Evolutionary conservation across 2,329 filamentous ascomycete species (phyloP), one percentile per base, ranked within the genome.

Genomic region (Phaeophleospora eucalypticola): DNA sequence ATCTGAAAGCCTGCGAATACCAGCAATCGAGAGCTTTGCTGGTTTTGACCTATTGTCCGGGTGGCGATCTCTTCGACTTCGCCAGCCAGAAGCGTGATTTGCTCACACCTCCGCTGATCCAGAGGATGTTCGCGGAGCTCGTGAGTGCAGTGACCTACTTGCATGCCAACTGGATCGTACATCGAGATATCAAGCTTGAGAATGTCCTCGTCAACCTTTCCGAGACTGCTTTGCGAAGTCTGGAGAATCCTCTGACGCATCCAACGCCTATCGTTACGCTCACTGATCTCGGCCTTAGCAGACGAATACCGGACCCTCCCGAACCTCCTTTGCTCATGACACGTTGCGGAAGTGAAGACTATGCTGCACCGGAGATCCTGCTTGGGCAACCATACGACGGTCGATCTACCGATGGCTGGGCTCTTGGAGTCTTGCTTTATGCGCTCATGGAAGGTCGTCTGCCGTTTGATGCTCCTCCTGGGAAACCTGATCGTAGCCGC

Each of bases 111-210:
- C 64, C 73, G 1, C 71, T 97, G 37, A 76, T 96, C 40, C 80
- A 88, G 55, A 81, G 93, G 42, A 89, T 97, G 46, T 96, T 96
- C 67, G 79, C 90, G 12, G 93, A 98, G 67, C 69, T 97, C 53
- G 83, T 97, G 18, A 83, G 81, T 51, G 93, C 91, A 0, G 84
- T 95, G 29, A 80, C 78, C 48, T 96, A 97, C 71, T 74, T 98
- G 40, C 93, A 98, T 68, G 75, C 81, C 44, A 76, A 87, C 59
- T 84, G 81, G 57, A 95, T 98, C 64, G 91, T 97, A 44, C 93
- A 98, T 66, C 83, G 93, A 50, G 93, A 98, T 68, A 94, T 98
- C 69, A 98, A 98, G 71, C 83, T 98, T 49, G 93, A 98, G 75
- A 98, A 97, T 67, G 88, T 96, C 35, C 82, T 98, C 21, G 86